phyloP scores from a whole-genome alignment of 345 rosid genomes.

The Eucalyptus tenuipes region DNA sequence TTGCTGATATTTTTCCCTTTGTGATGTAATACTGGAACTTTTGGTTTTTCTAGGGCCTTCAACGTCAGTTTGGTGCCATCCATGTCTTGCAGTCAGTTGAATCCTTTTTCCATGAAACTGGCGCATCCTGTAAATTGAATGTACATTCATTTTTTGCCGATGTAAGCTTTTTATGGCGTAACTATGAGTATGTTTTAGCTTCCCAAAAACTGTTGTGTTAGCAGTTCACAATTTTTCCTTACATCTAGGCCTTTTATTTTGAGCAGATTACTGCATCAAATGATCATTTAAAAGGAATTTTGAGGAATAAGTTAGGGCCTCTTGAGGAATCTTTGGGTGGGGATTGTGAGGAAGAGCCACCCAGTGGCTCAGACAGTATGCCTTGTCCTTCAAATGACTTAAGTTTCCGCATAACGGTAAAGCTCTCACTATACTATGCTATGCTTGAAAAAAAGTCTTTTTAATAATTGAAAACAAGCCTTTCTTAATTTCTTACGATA shows the following conservation, averaged over 20 bases:
- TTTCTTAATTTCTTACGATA: not conserved
- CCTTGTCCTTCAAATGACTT: conserved; percentile 17
- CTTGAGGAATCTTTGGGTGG: conserved; percentile 2
- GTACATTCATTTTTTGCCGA: conserved; percentile 41
- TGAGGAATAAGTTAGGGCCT: conserved; percentile 17
- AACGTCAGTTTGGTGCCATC: conserved; percentile 56
- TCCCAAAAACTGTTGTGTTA: not conserved
- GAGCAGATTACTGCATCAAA: conserved; percentile 41
- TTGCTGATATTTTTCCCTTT: not conserved
- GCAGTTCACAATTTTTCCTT: not conserved
- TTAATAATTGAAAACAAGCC: not conserved
- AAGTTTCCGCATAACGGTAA: conserved; percentile 39
- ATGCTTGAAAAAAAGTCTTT: not conserved
- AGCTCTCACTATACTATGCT: conserved; percentile 1
- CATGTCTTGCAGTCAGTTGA: conserved; percentile 59
- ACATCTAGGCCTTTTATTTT: not conserved
- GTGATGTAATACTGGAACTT: not conserved
- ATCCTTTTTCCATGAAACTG: conserved; percentile 36
- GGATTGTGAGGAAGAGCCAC: not conserved
- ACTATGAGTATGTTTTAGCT: not conserved
- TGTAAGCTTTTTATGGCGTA: conserved; percentile 28
- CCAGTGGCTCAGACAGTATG: conserved; percentile 3
- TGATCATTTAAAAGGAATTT: conserved; percentile 36
- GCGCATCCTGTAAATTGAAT: conserved; percentile 61
- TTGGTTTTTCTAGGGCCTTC: conserved; percentile 35